Evolutionary conservation across 2,329 filamentous ascomycete species (phyloP).

Genomic region (Trichoderma atrobrunneum): DNA sequence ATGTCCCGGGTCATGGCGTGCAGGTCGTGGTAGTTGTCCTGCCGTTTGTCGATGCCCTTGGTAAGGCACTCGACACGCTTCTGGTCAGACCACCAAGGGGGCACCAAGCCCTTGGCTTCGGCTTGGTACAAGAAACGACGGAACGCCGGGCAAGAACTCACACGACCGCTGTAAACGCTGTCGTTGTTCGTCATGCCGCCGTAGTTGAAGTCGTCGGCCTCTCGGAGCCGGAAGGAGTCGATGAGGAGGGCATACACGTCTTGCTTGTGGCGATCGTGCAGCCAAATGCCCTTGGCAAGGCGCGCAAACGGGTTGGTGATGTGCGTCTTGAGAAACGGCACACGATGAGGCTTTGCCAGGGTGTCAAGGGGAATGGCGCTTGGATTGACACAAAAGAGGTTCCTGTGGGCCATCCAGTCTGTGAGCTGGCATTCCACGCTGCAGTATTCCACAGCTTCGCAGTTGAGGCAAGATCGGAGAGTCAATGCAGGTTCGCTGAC

Average conservation of each 20-base stretch:
- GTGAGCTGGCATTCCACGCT: neutral
- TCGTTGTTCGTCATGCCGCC: neutral
- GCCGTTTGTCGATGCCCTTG: neutral
- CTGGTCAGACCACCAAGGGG: conserved; percentile 4
- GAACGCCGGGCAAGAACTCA: neutral
- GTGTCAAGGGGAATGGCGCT: neutral
- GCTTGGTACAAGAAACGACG: neutral
- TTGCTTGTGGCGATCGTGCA: conserved; percentile 1
- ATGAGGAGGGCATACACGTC: conserved; percentile 9
- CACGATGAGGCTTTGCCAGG: neutral
- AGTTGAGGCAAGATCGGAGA: neutral
- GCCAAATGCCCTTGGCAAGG: neutral
- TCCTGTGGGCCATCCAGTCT: conserved; percentile 7
- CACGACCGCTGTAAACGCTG: conserved; percentile 3
- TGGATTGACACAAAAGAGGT: conserved; percentile 2
- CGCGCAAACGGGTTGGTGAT: neutral
- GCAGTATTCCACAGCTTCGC: neutral
- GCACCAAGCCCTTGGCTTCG: neutral
- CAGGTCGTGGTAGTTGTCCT: conserved; percentile 13
- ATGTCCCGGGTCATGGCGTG: neutral
- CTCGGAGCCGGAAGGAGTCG: conserved; percentile 11
- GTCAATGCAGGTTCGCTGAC: neutral
- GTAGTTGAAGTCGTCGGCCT: neutral
- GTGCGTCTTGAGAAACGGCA: neutral
- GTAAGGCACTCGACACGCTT: conserved; percentile 10